These are phyloP conservation scores for Zychaea mexicana DNA, from an alignment of 371 early-diverging fungal genomes.

Conservation along the genomic window DNA sequence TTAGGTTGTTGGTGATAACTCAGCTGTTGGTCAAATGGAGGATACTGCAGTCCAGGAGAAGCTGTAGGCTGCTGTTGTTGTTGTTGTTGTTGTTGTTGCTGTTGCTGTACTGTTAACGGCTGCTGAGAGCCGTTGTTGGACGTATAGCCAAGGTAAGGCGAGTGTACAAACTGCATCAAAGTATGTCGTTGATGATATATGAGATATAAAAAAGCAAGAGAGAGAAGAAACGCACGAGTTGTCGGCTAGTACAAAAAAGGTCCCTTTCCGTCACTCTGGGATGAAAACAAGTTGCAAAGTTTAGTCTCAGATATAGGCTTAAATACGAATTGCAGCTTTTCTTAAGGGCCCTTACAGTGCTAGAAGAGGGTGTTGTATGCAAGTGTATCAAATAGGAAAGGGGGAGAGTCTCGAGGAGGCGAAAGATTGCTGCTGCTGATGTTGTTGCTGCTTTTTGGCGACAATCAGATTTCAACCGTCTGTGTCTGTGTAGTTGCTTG, in stretches of 20 bases:
- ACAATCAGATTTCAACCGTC: neutral
- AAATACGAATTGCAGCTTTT: neutral
- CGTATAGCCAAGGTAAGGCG: conserved; percentile 13
- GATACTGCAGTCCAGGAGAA: neutral
- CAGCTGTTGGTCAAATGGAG: neutral
- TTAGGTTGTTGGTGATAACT: conserved; percentile 8
- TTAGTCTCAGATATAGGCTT: neutral
- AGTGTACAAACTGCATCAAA: conserved; percentile 17
- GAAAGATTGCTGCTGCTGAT: too few relatives aligned
- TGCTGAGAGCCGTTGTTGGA: conserved; percentile 1
- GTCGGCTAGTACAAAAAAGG: neutral
- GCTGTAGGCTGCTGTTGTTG: conserved; percentile 1
- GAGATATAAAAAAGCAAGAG: neutral
- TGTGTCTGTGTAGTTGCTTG: neutral
- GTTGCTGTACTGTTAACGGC: neutral
- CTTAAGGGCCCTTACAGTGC: neutral
- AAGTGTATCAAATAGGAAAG: neutral
- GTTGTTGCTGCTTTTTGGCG: neutral
- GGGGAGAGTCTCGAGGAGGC: too few relatives aligned
- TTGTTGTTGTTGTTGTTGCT: conserved; percentile 8
- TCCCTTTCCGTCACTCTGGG: neutral
- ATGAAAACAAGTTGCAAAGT: conserved; percentile 1
- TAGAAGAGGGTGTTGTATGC: too few relatives aligned
- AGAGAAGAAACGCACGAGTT: neutral
- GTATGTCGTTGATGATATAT: neutral